Evolutionary conservation across 305 asterid genomes (phyloP).

Genomic region (Fraxinus paxiana): DNA sequence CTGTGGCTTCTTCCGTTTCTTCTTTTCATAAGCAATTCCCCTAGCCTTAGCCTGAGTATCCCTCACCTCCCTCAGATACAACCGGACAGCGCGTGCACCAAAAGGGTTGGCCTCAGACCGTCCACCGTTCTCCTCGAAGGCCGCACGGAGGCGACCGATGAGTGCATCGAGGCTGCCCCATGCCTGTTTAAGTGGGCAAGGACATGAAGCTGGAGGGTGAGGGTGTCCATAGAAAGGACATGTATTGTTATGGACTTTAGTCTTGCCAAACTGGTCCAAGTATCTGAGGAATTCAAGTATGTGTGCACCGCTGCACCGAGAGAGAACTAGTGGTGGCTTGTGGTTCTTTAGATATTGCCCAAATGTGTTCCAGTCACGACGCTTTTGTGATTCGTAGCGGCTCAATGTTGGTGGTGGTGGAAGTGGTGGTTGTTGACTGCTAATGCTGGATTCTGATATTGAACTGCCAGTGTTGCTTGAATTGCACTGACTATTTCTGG

Average conservation of each 20-base stretch:
- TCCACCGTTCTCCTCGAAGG: slow-evolving; percentile 81
- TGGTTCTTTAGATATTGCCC: slow-evolving; percentile 69
- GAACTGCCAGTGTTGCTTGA: slow-evolving; percentile 23
- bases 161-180: slow-evolving; percentile 90
- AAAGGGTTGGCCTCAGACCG: slow-evolving; percentile 68
- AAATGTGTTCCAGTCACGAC: slow-evolving; percentile 84
- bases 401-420: slow-evolving; percentile 34
- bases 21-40: slow-evolving; percentile 78
- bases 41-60: slow-evolving; percentile 78
- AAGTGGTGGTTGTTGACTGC: slow-evolving; percentile 19
- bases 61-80: slow-evolving; percentile 71
- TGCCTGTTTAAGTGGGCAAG: slow-evolving; percentile 76
- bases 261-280: slow-evolving; percentile 74
- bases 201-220: slow-evolving; percentile 65
- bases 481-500: slow-evolving; percentile 9
- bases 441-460: slow-evolving; percentile 26
- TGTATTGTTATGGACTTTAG: slow-evolving; percentile 50
- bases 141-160: slow-evolving; percentile 77
- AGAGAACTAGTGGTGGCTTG: slow-evolving; percentile 61
- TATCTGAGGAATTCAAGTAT: slow-evolving; percentile 69
- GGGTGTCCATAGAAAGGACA: slow-evolving; percentile 75
- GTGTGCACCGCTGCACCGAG: slow-evolving; percentile 61
- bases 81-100: slow-evolving; percentile 73
- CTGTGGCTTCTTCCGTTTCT: slow-evolving; percentile 56
- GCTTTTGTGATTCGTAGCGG: slow-evolving; percentile 80